Conservation (phyloP, 345 rosid genomes). For the Melaleuca quinquenervia region DNA sequence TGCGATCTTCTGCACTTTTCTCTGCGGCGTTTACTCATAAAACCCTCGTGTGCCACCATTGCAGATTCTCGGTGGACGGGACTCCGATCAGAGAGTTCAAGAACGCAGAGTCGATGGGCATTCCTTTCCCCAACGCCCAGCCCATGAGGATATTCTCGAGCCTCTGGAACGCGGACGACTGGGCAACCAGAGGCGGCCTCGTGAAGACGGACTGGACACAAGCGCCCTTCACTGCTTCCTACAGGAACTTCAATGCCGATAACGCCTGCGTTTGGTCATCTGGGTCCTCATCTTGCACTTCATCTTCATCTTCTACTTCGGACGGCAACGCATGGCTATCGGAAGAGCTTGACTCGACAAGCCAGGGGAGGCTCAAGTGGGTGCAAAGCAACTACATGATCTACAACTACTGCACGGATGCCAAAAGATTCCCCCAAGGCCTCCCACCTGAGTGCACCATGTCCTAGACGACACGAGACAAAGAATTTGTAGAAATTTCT, state of each 20-base stretch:
- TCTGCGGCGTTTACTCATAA: too few relatives aligned
- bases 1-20: background rate
- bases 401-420: conserved; percentile 41
- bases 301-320: conserved; percentile 1
- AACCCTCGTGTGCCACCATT: background rate
- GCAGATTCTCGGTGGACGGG: conserved; percentile 42
- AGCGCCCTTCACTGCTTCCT: conserved; percentile 55
- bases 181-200: conserved; percentile 59
- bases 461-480: background rate
- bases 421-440: conserved; percentile 43
- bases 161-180: conserved; percentile 52
- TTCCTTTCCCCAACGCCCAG: conserved; percentile 34
- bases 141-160: conserved; percentile 55
- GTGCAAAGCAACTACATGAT: conserved; percentile 51
- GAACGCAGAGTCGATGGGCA: conserved; percentile 36
- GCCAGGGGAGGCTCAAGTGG: conserved; percentile 29
- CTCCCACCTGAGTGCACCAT: conserved; percentile 36
- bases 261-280: conserved; percentile 38
- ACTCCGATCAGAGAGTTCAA: conserved; percentile 57
- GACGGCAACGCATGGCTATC: conserved; percentile 17
- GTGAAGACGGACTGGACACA: conserved; percentile 51
- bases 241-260: conserved; percentile 26
- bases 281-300: conserved; percentile 19
- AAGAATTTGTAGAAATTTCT: too few relatives aligned
- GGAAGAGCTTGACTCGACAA: conserved; percentile 22